Conservation (phyloP, 2,329 filamentous ascomycete genomes). For the Penicillium sclerotiorum region DNA sequence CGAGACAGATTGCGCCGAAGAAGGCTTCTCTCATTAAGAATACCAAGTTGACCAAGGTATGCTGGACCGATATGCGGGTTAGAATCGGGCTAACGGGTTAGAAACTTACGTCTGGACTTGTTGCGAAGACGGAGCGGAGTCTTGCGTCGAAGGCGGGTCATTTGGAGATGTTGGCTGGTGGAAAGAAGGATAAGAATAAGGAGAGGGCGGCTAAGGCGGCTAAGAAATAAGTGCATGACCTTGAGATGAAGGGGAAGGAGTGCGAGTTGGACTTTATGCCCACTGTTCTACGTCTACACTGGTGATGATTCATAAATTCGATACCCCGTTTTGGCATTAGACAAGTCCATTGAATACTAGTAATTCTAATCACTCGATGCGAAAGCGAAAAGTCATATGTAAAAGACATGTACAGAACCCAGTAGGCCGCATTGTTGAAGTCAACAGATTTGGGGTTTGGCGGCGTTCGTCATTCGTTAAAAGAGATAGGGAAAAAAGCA, state of each 20-base stretch:
- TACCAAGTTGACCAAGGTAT: constrained; percentile 64
- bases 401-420: constrained; percentile 9
- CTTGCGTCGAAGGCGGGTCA: constrained; percentile 70
- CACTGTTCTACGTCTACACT: neutral
- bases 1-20: constrained; percentile 67
- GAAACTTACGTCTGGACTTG: constrained; percentile 66
- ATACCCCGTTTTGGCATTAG: constrained; percentile 22
- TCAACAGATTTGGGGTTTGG: constrained; percentile 5
- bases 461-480: constrained; percentile 30
- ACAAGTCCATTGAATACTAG: constrained; percentile 7
- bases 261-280: neutral
- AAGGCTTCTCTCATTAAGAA: constrained; percentile 63
- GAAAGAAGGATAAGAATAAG: constrained; percentile 60
- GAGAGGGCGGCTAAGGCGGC: constrained; percentile 39
- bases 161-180: constrained; percentile 67
- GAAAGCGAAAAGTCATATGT: neutral
- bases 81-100: constrained; percentile 20
- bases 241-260: neutral
- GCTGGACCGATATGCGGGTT: neutral
- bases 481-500: constrained; percentile 3
- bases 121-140: constrained; percentile 66
- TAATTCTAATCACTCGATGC: neutral
- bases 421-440: constrained; percentile 3
- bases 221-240: constrained; percentile 33
- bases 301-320: constrained; percentile 24